A percentile compares a stretch with the other conserved stretches of the same genome.
Conservation (phyloP, 495 filamentous ascomycete species). For the Aspergillus carlsbadensis region DNA sequence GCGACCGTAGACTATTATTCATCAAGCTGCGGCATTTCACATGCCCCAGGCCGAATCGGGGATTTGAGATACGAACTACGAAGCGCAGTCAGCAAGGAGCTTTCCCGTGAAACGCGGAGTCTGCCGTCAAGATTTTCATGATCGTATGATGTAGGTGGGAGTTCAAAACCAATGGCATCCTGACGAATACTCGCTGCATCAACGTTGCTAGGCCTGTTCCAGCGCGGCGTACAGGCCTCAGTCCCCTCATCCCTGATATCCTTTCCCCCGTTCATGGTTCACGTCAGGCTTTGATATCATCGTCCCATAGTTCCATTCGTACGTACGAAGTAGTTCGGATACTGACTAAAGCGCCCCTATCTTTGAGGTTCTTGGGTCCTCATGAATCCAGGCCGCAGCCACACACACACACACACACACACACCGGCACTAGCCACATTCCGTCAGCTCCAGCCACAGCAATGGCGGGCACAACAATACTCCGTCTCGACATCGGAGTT, state of each 20-base stretch:
- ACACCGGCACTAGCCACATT: constrained; percentile 18
- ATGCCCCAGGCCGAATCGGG: neutral
- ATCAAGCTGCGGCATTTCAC: neutral
- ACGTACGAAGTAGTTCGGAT: no score
- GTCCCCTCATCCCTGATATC: no score
- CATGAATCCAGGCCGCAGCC: neutral
- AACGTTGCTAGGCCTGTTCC: no score
- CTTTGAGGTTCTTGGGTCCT: neutral
- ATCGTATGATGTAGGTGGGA: neutral
- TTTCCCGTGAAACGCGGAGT: constrained; percentile 1
- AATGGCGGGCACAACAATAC: constrained; percentile 1
- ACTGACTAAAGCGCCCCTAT: no score
- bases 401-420: no score
- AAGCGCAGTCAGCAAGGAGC: neutral
- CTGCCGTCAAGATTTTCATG: neutral
- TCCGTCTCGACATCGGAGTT: neutral
- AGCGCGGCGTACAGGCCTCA: neutral
- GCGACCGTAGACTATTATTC: neutral
- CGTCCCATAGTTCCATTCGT: no score
- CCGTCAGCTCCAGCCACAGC: constrained; percentile 11
- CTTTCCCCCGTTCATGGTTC: no score
- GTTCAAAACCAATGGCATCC: no score
- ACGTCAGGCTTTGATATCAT: no score
- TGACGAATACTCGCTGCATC: no score
- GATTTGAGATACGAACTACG: neutral